Percentiles rank a stretch among this genome's conserved stretches.
Evolutionary conservation across 306 rosid species (phyloP).

Genomic region (Cucumis hystrix): DNA sequence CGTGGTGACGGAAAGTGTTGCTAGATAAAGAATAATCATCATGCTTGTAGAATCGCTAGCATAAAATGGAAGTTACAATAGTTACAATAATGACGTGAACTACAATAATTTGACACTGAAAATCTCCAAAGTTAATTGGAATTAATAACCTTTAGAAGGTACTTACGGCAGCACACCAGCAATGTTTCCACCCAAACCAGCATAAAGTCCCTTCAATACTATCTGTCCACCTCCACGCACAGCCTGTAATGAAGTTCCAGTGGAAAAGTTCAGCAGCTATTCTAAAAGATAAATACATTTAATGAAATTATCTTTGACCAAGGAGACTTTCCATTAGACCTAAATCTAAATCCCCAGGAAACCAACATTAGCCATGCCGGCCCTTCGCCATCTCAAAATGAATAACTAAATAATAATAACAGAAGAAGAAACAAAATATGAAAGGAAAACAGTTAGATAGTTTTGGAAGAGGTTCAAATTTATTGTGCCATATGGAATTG

Average conservation of each 20-base stretch:
- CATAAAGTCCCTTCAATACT: constrained; percentile 69
- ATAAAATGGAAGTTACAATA: background rate
- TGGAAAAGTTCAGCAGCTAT: constrained; percentile 2
- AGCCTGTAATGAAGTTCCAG: constrained; percentile 37
- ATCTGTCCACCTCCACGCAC: constrained; percentile 81
- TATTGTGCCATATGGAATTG: background rate
- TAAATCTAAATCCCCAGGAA: background rate
- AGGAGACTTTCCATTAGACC: background rate
- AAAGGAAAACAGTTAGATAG: background rate
- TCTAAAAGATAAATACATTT: background rate
- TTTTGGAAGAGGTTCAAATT: background rate
- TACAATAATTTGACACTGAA: background rate
- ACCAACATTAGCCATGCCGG: background rate
- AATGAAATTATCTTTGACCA: background rate
- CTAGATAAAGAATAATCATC: background rate
- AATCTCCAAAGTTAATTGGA: background rate
- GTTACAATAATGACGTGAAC: background rate
- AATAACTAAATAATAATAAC: background rate
- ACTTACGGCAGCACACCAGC: constrained; percentile 96
- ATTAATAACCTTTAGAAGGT: constrained; percentile 7
- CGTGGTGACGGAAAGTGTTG: too few species aligned
- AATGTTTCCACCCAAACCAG: constrained; percentile 92
- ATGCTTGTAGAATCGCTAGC: background rate
- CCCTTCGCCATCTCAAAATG: background rate
- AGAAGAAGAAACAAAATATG: background rate